Evolutionary conservation across 768 basidiomycete species (phyloP).

Genomic region (Cantharellus anzutake): DNA sequence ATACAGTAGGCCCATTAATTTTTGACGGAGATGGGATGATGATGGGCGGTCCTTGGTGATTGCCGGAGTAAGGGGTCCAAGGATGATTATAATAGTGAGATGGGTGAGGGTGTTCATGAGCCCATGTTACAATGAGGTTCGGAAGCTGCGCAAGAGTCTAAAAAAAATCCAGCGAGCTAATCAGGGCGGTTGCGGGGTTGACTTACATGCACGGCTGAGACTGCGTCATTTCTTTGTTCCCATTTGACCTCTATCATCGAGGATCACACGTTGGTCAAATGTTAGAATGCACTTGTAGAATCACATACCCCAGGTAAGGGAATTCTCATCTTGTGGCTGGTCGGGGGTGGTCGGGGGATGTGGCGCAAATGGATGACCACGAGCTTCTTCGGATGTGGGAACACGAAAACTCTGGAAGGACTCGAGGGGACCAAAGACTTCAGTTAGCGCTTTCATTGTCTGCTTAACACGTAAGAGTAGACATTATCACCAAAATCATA

Average conservation of each 20-base stretch:
- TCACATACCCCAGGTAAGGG: not conserved
- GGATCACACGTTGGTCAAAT: constrained; percentile 1
- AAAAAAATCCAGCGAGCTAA: not conserved
- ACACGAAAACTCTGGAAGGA: constrained; percentile 19
- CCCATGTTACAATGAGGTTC: constrained; percentile 62
- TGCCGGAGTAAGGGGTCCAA: not conserved
- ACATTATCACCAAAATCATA: not conserved
- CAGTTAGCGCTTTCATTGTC: constrained; percentile 22
- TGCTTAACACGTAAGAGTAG: constrained; percentile 1
- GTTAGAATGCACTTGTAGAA: not conserved
- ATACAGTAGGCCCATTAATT: too few relatives aligned
- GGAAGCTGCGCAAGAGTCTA: constrained; percentile 54
- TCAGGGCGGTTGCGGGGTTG: not conserved
- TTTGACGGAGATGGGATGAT: too few relatives aligned
- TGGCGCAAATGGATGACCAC: not conserved
- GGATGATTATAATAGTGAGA: not conserved
- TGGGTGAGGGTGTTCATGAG: constrained; percentile 32
- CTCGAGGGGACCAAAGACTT: constrained; percentile 49
- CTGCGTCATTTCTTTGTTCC: constrained; percentile 55
- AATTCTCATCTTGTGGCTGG: not conserved
- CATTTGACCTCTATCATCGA: constrained; percentile 64
- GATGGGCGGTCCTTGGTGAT: not conserved
- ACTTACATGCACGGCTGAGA: constrained; percentile 49
- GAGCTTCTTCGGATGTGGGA: not conserved
- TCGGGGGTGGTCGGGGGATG: not conserved